Base-by-base conservation (phyloP, 2,329 filamentous ascomycete genomes). In the Zelopaecilomyces penicillatus region DNA sequence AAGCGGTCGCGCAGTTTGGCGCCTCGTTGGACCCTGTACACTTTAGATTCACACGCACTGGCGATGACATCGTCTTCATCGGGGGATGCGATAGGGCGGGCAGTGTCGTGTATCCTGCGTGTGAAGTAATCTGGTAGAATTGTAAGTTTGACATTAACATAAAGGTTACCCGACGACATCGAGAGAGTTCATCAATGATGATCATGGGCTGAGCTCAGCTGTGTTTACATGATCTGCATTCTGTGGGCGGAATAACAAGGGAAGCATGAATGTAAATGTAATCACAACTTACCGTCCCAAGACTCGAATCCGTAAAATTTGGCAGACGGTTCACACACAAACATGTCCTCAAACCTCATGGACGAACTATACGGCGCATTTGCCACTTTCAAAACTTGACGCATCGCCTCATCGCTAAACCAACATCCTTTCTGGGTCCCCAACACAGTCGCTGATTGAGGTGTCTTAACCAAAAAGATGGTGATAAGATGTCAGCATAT, bases 31-130 rank as follows among this genome's bases (percentile, higher is more conserved):
- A 81, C 56, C 39, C 73, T 69, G 62, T 73, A 83, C 0, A 75
- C 70, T n/a, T 33, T 72, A 9, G 76, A 80, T 57, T 87, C 82
- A 61, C 82, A 86, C 1, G 75, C 71, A 57, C 83, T 85, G 41
- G 67, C 72, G 44, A 87, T 74, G 45, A 74, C 59, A 7, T 50
- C 53, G 52, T 71, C 59, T 46, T 85, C 71, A 0, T 78, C 68
- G 0, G 76, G 75, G 0, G 60, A 65, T 0, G 74, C 76, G 2
- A 85, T 65, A 0, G 82, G 82, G 0, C 83, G 73, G 2, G 76
- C 69, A 0, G 62, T 48, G 28, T 75, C 68, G 6, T 62, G 68
- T 45, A 84, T 70, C 4, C 66, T 45, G 8, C 83, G 73, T 0
- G 78, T 83, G 64, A 87, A 86, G 64, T 85, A 86, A 54, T 77